Percentiles rank a stretch among this genome's conserved stretches.
These are phyloP conservation scores for Carpinus fangiana DNA, from an alignment of 306 rosid species.

Conservation along the genomic window DNA sequence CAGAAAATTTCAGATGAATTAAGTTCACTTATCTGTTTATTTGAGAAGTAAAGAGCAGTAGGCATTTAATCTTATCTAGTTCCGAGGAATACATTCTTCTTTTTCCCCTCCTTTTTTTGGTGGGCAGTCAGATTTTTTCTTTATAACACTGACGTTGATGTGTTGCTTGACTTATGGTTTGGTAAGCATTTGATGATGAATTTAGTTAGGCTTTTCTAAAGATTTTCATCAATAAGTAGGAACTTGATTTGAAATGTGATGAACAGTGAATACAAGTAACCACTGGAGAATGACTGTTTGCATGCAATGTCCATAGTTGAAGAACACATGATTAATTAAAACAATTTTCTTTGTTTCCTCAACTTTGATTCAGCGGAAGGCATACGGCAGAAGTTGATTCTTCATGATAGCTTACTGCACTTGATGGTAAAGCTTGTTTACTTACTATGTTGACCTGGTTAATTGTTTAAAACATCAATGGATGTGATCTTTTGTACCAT, in stretches of 20 bases:
- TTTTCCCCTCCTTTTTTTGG: background rate
- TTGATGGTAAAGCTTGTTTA: conserved; percentile 53
- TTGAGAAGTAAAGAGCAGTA: background rate
- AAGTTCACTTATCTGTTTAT: background rate
- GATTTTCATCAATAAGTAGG: background rate
- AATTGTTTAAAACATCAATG: conserved; percentile 27
- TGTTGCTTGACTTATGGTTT: background rate
- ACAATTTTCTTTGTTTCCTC: conserved; percentile 18
- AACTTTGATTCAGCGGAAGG: conserved; percentile 59
- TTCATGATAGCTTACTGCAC: conserved; percentile 68
- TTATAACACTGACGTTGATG: background rate
- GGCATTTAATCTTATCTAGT: background rate
- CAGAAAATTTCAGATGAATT: background rate
- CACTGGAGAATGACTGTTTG: background rate
- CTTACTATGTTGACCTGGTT: conserved; percentile 24
- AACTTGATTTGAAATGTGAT: background rate
- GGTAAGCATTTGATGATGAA: background rate
- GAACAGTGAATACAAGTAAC: background rate
- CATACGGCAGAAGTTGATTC: conserved; percentile 69
- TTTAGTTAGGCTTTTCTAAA: background rate
- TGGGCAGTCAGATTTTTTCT: background rate
- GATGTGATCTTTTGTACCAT: conserved; percentile 27
- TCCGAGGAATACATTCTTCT: background rate
- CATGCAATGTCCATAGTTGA: background rate
- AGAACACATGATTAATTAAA: background rate